Conservation (phyloP, 2,329 filamentous ascomycete species). For the Trichoderma sp. region DNA sequence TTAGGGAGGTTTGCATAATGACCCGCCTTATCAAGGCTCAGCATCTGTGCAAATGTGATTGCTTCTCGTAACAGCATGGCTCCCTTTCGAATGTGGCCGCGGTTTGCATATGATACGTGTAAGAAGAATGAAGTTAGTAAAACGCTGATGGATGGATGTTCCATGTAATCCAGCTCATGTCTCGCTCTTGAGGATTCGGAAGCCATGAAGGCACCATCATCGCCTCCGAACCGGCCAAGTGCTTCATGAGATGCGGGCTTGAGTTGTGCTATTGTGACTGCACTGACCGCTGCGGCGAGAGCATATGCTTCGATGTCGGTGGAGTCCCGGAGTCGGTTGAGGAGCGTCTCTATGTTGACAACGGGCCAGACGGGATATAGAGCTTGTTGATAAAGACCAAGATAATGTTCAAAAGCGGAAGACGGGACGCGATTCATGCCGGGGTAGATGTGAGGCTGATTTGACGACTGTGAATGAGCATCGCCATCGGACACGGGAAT, state of each 20-base stretch:
- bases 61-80: conserved; percentile 10
- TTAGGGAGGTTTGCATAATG: not conserved
- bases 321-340: not conserved
- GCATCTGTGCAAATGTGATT: conserved; percentile 5
- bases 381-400: not conserved
- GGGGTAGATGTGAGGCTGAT: not conserved
- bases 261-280: conserved; percentile 10
- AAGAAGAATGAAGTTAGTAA: conserved; percentile 9
- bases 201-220: conserved; percentile 11
- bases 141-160: conserved; percentile 2
- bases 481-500: not conserved
- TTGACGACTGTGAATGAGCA: not conserved
- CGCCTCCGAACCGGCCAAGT: not conserved
- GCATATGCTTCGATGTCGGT: conserved; percentile 8
- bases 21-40: not conserved
- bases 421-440: conserved; percentile 1
- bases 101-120: conserved; percentile 8
- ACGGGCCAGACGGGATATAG: conserved; percentile 10
- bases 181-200: not conserved
- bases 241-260: not conserved
- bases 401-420: not conserved
- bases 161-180: not conserved
- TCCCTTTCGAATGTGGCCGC: conserved; percentile 5
- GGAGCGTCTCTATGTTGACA: not conserved
- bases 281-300: conserved; percentile 1